These are phyloP conservation scores for Eudorina sp. DNA, from an alignment of 139 green algal genomes.

Conservation along the genomic window DNA sequence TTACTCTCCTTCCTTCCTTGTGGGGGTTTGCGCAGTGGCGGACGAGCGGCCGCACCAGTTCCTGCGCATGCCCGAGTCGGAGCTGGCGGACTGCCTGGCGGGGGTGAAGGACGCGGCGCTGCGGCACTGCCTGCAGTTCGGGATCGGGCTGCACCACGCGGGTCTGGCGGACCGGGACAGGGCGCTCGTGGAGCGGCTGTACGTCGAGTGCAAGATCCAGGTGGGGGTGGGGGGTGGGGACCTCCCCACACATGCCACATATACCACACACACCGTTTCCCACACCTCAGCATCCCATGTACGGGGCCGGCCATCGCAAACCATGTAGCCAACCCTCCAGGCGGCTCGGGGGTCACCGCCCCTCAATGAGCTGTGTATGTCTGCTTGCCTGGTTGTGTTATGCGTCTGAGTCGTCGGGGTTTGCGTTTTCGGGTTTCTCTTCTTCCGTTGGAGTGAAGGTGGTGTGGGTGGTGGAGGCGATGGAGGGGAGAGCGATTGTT, in stretches of 20 bases:
- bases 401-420: too few relatives aligned
- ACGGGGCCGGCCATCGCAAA: too few relatives aligned
- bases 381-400: neutral
- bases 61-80: conserved; percentile 81
- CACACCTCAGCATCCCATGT: too few relatives aligned
- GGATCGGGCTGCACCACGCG: conserved; percentile 97
- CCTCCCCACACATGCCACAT: neutral
- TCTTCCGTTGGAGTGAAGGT: too few relatives aligned
- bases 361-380: too few relatives aligned
- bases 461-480: too few relatives aligned
- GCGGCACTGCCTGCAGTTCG: conserved; percentile 85
- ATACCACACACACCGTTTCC: too few relatives aligned
- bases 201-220: conserved; percentile 93
- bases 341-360: too few relatives aligned
- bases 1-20: too few relatives aligned
- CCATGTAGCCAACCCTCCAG: too few relatives aligned
- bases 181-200: conserved; percentile 89
- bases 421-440: too few relatives aligned
- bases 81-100: conserved; percentile 72
- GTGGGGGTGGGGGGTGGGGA: conserved; percentile 49
- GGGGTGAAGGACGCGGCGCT: conserved; percentile 67
- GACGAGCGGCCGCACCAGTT: conserved; percentile 89
- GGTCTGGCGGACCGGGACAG: conserved; percentile 90
- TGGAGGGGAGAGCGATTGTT: too few relatives aligned
- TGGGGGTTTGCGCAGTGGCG: conserved; percentile 83